phyloP scores from a whole-genome alignment of 306 rosid genomes.

The Adenanthera pavonina region DNA sequence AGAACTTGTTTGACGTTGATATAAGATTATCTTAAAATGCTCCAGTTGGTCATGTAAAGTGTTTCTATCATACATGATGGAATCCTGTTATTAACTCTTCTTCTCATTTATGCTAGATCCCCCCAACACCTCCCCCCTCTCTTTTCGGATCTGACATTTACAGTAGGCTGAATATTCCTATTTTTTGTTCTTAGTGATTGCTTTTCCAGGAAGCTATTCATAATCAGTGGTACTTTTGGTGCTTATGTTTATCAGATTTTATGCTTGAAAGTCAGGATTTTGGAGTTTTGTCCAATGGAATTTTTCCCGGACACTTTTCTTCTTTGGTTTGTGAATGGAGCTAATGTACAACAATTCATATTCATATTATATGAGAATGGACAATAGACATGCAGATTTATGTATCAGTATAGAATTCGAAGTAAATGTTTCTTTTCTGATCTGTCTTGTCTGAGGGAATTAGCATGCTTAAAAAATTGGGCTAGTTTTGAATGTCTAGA shows the following conservation, averaged over 20 bases:
- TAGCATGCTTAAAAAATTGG: not conserved
- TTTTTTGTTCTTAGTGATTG: not conserved
- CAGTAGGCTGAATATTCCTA: conserved; percentile 5
- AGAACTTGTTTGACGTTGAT: not conserved
- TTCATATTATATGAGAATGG: conserved; percentile 6
- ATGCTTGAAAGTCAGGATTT: not conserved
- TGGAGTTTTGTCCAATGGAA: not conserved
- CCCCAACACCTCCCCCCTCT: no score
- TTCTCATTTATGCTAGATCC: no score
- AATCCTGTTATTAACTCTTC: not conserved
- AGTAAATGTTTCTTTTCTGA: not conserved
- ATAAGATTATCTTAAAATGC: not conserved
- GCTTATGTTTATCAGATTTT: conserved; percentile 9
- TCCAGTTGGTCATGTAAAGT: not conserved
- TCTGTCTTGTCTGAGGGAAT: not conserved
- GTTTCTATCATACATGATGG: not conserved
- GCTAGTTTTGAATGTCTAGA: conserved; percentile 2
- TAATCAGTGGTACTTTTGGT: not conserved
- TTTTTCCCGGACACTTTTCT: not conserved
- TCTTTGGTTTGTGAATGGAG: not conserved
- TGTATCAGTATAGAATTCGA: conserved; percentile 7
- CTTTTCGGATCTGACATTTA: no score
- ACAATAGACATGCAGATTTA: conserved; percentile 5
- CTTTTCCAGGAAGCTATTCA: conserved; percentile 17
- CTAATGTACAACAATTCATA: not conserved